phyloP scores from a whole-genome alignment of 345 rosid genomes.

The Brassica nigra region DNA sequence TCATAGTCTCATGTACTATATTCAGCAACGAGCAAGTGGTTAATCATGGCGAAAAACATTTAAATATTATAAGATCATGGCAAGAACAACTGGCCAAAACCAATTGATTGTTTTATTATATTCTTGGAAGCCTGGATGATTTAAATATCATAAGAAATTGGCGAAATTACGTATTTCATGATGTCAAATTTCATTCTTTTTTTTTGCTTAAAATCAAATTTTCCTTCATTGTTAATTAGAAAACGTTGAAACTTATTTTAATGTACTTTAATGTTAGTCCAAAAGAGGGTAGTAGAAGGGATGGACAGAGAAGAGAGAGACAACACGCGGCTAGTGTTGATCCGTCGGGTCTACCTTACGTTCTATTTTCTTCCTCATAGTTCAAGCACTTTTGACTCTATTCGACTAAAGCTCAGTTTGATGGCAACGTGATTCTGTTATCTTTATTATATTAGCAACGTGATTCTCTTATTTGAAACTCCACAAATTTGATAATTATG shows the following conservation, averaged over 20 bases:
- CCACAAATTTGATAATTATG: too few relatives aligned
- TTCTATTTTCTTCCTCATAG: neutral
- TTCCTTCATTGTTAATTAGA: neutral
- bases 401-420: neutral
- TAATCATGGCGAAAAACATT: slow-evolving; percentile 1
- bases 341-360: neutral
- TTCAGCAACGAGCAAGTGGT: slow-evolving; percentile 9
- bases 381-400: neutral
- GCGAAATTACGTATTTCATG: neutral
- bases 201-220: too few relatives aligned
- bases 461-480: too few relatives aligned
- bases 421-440: neutral
- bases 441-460: too few relatives aligned
- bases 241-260: neutral
- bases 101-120: neutral
- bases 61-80: neutral
- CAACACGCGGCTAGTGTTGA: neutral
- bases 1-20: slow-evolving; percentile 7
- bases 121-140: neutral
- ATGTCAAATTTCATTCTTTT: neutral
- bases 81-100: neutral
- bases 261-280: neutral
- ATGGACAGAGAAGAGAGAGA: neutral
- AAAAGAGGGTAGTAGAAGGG: neutral
- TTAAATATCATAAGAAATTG: neutral